Percentiles rank a stretch among this genome's conserved stretches.
These are phyloP conservation scores for Thamnidium elegans DNA, from an alignment of 192 early-diverging fungal species.

Conservation along the genomic window DNA sequence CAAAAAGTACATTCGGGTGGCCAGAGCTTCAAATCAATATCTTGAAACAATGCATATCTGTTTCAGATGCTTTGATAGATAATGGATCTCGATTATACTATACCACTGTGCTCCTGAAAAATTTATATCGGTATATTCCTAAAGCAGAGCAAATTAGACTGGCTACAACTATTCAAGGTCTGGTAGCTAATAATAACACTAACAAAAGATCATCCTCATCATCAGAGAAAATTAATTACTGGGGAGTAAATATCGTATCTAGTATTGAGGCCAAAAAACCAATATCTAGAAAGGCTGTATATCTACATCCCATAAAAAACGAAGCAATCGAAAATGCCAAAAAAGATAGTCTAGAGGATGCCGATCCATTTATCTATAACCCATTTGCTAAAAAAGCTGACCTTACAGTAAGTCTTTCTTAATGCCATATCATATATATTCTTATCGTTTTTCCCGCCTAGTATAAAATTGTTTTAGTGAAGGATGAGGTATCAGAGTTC, in stretches of 20 bases:
- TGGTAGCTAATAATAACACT: constrained; percentile 46
- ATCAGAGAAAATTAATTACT: constrained; percentile 43
- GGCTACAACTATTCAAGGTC: constrained; percentile 48
- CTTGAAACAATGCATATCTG: constrained; percentile 67
- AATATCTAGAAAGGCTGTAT: constrained; percentile 54
- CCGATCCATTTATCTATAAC: constrained; percentile 79
- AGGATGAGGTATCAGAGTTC: constrained; percentile 66
- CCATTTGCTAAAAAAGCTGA: constrained; percentile 65
- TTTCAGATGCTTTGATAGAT: constrained; percentile 67
- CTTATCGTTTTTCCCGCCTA: background rate
- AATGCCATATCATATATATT: background rate
- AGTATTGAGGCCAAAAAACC: constrained; percentile 53
- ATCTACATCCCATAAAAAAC: constrained; percentile 47
- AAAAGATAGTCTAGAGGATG: constrained; percentile 27
- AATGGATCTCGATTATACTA: constrained; percentile 56
- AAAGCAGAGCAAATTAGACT: constrained; percentile 63
- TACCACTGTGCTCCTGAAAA: constrained; percentile 61
- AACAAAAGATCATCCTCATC: constrained; percentile 19
- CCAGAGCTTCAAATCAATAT: constrained; percentile 77
- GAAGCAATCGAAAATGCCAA: constrained; percentile 32
- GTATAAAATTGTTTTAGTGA: constrained; percentile 54
- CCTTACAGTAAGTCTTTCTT: constrained; percentile 37
- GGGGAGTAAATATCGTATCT: constrained; percentile 55
- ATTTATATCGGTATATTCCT: constrained; percentile 55
- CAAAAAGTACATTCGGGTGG: constrained; percentile 58